Evolutionary conservation across 768 basidiomycete species (phyloP), one percentile per base, ranked within the genome.

Genomic region (Mycena venus): DNA sequence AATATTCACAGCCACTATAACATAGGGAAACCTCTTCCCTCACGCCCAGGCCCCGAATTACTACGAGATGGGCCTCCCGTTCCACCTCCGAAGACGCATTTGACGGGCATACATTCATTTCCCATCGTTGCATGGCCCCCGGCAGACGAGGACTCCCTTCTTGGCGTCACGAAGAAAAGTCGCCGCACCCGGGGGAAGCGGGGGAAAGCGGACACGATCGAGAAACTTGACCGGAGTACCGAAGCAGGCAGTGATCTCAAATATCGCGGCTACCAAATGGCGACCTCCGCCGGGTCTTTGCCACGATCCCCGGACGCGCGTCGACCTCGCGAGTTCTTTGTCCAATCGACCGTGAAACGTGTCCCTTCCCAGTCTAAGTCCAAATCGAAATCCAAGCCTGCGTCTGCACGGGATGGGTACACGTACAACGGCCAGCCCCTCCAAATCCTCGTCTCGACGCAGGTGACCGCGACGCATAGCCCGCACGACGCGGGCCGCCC

Each of bases 361-460:
- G 42, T 49, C 14, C 27, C 19, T 38, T 49, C 58, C 0, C 69
- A 53, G 29, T 55, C 72, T 19, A 49, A 59, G 21, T 59, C 60
- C 17, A 67, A 27, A 6, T 42, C 65, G 34, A 65, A 64, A 25
- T 7, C 31, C 36, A 44, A 23, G 34, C n/a, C 47, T 9, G 53
- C 51, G n/a, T 25, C 47, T 25, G 29, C 29, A 19, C 27, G 42
- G 6, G 60, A 55, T 32, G 60, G 7, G 34, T 72, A 53, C 55
- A 59, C 29, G 15, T 49, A 36, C 56, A 11, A 47, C 31, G 67
- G 27, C 34, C 42, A 34, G 17, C 51, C 59, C 9, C 65, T 76
- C 31, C 25, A 76, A 59, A 58, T 76, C 21, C 38, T 70, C 58
- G 68, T 76, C 14, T 76, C 72, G 47, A 76, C 75, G 3, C 68